Percentiles rank a stretch among this genome's conserved stretches.
Conservation (phyloP, 495 filamentous ascomycete genomes). For the Chaetomidium leptoderma region DNA sequence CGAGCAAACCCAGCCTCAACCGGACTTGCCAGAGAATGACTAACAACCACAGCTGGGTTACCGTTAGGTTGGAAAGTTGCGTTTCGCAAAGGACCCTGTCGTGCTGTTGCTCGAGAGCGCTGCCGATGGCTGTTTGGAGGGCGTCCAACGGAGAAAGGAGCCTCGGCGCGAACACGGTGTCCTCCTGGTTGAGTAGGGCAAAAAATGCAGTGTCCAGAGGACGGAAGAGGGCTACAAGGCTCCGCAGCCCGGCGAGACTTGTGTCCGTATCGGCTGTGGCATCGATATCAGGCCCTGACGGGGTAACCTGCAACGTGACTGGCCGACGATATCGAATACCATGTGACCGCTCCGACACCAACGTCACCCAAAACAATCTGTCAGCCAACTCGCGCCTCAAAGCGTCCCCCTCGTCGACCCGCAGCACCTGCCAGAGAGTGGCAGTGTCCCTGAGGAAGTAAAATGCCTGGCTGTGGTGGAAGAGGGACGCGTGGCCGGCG, state of each 20-base stretch:
- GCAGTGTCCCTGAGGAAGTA: constrained; percentile 59
- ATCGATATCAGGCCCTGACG: background rate
- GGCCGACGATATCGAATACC: constrained; percentile 68
- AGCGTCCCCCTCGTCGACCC: background rate
- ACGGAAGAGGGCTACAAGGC: constrained; percentile 60
- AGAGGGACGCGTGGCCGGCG: constrained; percentile 62
- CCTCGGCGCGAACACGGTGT: constrained; percentile 46
- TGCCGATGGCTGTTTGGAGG: background rate
- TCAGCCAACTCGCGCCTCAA: constrained; percentile 28
- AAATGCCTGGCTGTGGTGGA: constrained; percentile 58
- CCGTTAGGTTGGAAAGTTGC: constrained; percentile 64
- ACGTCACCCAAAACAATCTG: constrained; percentile 58
- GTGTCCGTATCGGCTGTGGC: constrained; percentile 39
- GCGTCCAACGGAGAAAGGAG: background rate
- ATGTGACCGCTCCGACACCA: constrained; percentile 64
- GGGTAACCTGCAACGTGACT: constrained; percentile 55
- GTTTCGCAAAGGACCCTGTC: constrained; percentile 53
- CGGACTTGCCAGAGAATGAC: constrained; percentile 68
- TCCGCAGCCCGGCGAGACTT: constrained; percentile 53
- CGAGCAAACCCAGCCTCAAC: constrained; percentile 33
- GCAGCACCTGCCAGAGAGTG: constrained; percentile 43
- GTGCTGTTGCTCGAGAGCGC: background rate
- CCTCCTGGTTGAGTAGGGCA: constrained; percentile 59
- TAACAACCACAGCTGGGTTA: constrained; percentile 72
- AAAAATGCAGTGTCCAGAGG: constrained; percentile 64